Conservation (phyloP, 1,284 basidiomycete species). For the Trichosporon ovoides region DNA sequence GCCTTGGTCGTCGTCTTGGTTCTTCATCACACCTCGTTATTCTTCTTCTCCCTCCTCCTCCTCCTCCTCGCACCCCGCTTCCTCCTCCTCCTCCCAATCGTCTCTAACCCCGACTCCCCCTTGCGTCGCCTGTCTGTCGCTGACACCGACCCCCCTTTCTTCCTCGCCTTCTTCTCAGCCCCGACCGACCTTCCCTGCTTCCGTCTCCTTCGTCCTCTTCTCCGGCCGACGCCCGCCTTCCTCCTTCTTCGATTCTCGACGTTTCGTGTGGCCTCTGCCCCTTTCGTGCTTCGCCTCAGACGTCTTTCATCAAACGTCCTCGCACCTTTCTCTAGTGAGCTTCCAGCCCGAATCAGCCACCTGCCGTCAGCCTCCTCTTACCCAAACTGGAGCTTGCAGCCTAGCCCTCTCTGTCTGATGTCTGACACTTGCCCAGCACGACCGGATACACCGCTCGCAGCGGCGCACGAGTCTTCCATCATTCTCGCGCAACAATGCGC, state of each 20-base stretch:
- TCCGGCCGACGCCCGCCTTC: too few relatives aligned
- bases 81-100: neutral
- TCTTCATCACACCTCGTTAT: neutral
- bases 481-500: slow-evolving; percentile 18
- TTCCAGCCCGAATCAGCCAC: too few relatives aligned
- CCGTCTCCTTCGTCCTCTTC: too few relatives aligned
- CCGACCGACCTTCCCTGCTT: too few relatives aligned
- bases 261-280: too few relatives aligned
- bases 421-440: slow-evolving; percentile 14
- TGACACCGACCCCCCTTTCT: neutral
- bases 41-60: neutral
- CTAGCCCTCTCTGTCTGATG: neutral
- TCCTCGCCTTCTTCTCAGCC: neutral
- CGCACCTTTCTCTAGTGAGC: too few relatives aligned
- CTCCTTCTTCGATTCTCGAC: too few relatives aligned
- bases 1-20: too few relatives aligned
- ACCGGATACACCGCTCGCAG: neutral
- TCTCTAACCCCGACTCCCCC: neutral
- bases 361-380: too few relatives aligned
- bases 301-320: too few relatives aligned
- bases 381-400: too few relatives aligned
- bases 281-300: too few relatives aligned
- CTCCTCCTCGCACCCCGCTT: neutral
- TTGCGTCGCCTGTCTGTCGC: neutral
- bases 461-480: neutral